A percentile compares a stretch with the other conserved stretches of the same genome.
phyloP scores from a whole-genome alignment of 306 rosid genomes.

The Mimosa pudica region DNA sequence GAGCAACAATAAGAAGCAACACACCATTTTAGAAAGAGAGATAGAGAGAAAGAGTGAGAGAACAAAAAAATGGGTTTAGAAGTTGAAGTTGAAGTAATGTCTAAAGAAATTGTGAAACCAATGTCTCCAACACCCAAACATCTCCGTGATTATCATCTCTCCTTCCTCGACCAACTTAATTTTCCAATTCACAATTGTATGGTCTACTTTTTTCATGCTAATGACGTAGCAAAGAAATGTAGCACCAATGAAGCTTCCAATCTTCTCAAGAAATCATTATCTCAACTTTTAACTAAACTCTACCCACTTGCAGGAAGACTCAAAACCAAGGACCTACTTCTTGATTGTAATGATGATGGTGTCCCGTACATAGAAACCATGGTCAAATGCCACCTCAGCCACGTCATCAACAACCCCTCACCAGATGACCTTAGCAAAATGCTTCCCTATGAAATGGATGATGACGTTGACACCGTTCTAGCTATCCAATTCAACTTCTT shows the following conservation, averaged over 20 bases:
- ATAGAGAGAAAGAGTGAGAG: no score
- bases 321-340: neutral
- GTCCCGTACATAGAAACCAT: conserved; percentile 41
- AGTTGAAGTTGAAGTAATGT: conserved; percentile 1
- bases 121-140: conserved; percentile 34
- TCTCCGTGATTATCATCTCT: conserved; percentile 40
- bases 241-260: neutral
- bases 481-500: neutral
- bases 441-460: conserved; percentile 36
- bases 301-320: conserved; percentile 46
- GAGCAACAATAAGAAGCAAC: no score
- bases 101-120: conserved; percentile 35
- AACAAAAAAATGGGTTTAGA: neutral
- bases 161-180: conserved; percentile 45
- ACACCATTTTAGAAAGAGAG: no score
- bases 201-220: neutral
- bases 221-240: neutral
- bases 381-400: conserved; percentile 32
- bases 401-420: conserved; percentile 24
- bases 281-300: neutral
- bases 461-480: neutral
- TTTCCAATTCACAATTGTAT: conserved; percentile 31
- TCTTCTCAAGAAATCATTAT: neutral
- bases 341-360: conserved; percentile 48
- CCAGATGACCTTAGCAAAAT: conserved; percentile 40